Evolutionary conservation across 495 filamentous ascomycete species (phyloP).

Genomic region (Trichoderma asperelloides): DNA sequence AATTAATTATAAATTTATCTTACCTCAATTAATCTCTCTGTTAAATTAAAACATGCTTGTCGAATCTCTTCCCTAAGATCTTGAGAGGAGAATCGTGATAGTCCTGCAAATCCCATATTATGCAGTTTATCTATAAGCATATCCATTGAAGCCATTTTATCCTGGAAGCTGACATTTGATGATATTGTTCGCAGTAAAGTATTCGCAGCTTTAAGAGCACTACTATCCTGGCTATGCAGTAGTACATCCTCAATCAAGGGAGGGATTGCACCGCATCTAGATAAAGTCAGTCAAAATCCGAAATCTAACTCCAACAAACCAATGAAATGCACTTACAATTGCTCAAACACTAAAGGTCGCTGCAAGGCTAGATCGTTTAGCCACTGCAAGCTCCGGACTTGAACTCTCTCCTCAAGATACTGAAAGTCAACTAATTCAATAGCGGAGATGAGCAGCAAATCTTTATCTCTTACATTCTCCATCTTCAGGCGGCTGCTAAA

Average conservation of each 20-base stretch:
- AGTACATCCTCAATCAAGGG: slow-evolving; percentile 45
- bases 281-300: slow-evolving; percentile 11
- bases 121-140: slow-evolving; percentile 39
- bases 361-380: slow-evolving; percentile 37
- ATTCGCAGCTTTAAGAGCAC: slow-evolving; percentile 43
- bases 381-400: slow-evolving; percentile 44
- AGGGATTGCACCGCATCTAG: slow-evolving; percentile 40
- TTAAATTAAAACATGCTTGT: slow-evolving; percentile 41
- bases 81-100: slow-evolving; percentile 44
- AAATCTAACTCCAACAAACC: not conserved
- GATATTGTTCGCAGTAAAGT: slow-evolving; percentile 41
- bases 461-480: slow-evolving; percentile 40
- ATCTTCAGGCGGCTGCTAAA: slow-evolving; percentile 32
- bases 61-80: slow-evolving; percentile 36
- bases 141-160: slow-evolving; percentile 27
- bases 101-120: slow-evolving; percentile 47
- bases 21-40: slow-evolving; percentile 52
- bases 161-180: slow-evolving; percentile 33
- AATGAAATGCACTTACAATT: slow-evolving; percentile 30
- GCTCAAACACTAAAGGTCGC: slow-evolving; percentile 39
- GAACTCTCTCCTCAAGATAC: slow-evolving; percentile 44
- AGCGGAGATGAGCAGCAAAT: slow-evolving; percentile 46
- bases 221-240: slow-evolving; percentile 42
- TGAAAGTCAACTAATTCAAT: slow-evolving; percentile 50
- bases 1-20: slow-evolving; percentile 11